Evolutionary conservation across 495 filamentous ascomycete genomes (phyloP).

Genomic region (Penicillium verhagenii): DNA sequence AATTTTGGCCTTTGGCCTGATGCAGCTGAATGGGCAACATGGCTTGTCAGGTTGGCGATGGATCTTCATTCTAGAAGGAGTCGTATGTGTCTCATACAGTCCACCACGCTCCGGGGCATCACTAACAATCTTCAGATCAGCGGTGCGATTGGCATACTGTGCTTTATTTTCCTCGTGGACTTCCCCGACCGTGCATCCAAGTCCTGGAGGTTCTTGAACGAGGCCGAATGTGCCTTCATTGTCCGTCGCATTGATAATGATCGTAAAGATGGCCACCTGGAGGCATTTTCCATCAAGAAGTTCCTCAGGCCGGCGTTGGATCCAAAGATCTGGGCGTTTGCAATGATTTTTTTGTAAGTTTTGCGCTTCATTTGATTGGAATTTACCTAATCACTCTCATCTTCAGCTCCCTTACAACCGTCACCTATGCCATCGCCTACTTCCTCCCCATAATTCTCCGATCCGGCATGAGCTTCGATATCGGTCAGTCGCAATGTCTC

Average conservation of each 20-base stretch:
- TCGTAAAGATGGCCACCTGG: conserved; percentile 52
- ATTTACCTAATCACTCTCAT: not conserved
- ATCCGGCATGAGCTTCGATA: conserved; percentile 55
- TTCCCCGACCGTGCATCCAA: conserved; percentile 55
- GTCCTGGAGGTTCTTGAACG: conserved; percentile 52
- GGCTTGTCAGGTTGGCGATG: conserved; percentile 60
- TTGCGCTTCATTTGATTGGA: too few relatives aligned
- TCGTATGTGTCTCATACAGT: conserved; percentile 24
- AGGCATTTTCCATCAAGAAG: conserved; percentile 48
- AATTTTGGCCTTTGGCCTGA: conserved; percentile 64
- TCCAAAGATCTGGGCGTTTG: conserved; percentile 62
- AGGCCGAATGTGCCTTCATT: conserved; percentile 53
- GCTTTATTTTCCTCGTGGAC: conserved; percentile 56
- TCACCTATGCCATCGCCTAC: conserved; percentile 64
- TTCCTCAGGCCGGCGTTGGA: conserved; percentile 52
- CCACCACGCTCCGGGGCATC: not conserved
- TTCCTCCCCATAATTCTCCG: conserved; percentile 65
- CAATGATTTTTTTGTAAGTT: conserved; percentile 53
- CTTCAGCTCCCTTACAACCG: conserved; percentile 50
- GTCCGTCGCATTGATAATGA: conserved; percentile 58
- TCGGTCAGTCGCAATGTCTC: conserved; percentile 58
- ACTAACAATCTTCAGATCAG: conserved; percentile 35
- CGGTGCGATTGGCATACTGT: conserved; percentile 38
- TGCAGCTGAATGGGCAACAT: conserved; percentile 52
- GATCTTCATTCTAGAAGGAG: conserved; percentile 63